A percentile compares a stretch with the other conserved stretches of the same genome.
Conservation (phyloP, 768 basidiomycete species). For the Auriscalpium vulgare region DNA sequence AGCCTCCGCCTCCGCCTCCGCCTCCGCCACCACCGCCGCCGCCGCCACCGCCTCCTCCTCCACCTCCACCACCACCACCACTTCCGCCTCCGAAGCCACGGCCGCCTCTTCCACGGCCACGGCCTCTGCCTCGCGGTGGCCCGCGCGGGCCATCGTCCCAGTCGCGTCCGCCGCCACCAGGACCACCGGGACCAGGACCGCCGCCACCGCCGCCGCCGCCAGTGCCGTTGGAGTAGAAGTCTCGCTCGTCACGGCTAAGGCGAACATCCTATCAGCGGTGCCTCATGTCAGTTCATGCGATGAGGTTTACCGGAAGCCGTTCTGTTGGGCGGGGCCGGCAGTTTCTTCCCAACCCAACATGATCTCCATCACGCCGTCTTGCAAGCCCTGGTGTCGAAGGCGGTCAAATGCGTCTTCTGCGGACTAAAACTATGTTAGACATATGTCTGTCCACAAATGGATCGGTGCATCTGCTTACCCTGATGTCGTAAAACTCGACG, state of each 20-base stretch:
- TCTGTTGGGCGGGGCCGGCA: constrained; percentile 27
- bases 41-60: not conserved
- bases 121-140: constrained; percentile 20
- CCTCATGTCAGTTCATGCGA: constrained; percentile 1
- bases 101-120: constrained; percentile 21
- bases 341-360: constrained; percentile 75
- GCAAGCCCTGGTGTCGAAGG: constrained; percentile 66
- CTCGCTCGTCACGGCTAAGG: constrained; percentile 26
- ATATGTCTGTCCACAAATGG: not conserved
- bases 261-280: not conserved
- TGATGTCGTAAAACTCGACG: constrained; percentile 90
- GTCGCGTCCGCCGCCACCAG: constrained; percentile 13
- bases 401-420: constrained; percentile 74
- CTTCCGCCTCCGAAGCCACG: constrained; percentile 9
- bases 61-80: not conserved
- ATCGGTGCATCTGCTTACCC: constrained; percentile 38
- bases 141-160: constrained; percentile 21
- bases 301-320: constrained; percentile 21
- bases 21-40: constrained; percentile 9
- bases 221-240: constrained; percentile 17
- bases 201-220: constrained; percentile 11
- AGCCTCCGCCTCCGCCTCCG: constrained; percentile 2
- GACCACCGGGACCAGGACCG: not conserved
- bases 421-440: constrained; percentile 37
- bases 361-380: constrained; percentile 87